Evolutionary conservation across 2,329 filamentous ascomycete species (phyloP), one percentile per base, ranked within the genome.

Genomic region (Fusarium coicis): DNA sequence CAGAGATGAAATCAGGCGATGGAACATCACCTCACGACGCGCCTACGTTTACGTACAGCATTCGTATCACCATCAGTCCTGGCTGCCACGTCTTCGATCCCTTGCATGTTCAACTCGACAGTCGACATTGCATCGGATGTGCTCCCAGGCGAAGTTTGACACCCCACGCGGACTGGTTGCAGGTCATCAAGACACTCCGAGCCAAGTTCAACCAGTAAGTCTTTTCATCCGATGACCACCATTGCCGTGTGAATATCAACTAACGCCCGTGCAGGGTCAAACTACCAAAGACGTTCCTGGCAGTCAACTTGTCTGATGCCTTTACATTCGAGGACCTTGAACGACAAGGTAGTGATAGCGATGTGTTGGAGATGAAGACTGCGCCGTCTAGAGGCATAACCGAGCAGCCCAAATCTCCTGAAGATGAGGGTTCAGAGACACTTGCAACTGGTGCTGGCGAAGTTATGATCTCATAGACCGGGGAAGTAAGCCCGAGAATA

Each of bases 11-110:
- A 23, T 77, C 85, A 15, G 76, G 80, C 66, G 80, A 87, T 79
- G 76, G 80, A 37, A 64, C 73, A 34, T 68, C 72, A 15, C 55
- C 74, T 8, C 74, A 76, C 28, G 90, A 92, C 68, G 90, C 90
- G 40, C 91, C 93, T 57, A 91, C 91, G 5, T 98, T 96, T 83
- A 93, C 95, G 61, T 99, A 99, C 83, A 96, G 93, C 79, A 99
- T 99, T 80, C 93, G 96, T 67, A 98, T 99, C 80, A 96, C 94
- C 34, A 95, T 99, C 79, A 96, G 93, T 74, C 96, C 97, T 4
- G 96, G 96, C 16, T 98, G 96, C 79, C 96, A 99, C 82, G 95
- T 97, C 18, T 97, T 96, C 81, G 96, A 98, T 82, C 96, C 96
- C 10, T 87, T 99, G 34, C 96, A 99, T 80, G 95, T 99, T 74